These are phyloP conservation scores for Cytospora piceicola DNA, from an alignment of 2,329 filamentous ascomycete genomes.

Conservation along the genomic window DNA sequence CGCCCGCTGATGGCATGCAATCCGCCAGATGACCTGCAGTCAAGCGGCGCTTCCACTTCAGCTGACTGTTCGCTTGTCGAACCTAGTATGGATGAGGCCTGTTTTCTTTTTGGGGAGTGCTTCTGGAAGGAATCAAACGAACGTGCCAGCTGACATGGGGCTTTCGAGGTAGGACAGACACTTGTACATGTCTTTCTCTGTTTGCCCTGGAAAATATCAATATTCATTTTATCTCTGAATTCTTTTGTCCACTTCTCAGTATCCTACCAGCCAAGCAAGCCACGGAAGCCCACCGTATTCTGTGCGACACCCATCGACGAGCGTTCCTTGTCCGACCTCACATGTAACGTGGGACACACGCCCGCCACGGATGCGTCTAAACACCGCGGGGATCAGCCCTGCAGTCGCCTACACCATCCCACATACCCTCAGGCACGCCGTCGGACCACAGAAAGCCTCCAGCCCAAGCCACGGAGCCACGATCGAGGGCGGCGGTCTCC, in stretches of 20 bases:
- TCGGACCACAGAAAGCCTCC: not conserved
- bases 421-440: not conserved
- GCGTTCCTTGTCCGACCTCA: not conserved
- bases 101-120: not conserved
- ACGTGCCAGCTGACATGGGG: constrained; percentile 5
- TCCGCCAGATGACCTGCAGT: constrained; percentile 15
- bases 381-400: not conserved
- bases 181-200: constrained; percentile 1
- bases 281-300: not conserved
- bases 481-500: not conserved
- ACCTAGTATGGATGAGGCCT: not conserved
- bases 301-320: constrained; percentile 1
- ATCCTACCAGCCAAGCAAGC: too few species aligned
- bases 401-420: not conserved
- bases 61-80: constrained; percentile 7
- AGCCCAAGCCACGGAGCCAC: not conserved
- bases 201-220: not conserved
- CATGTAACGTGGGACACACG: constrained; percentile 24
- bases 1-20: constrained; percentile 10
- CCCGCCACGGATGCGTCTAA: not conserved
- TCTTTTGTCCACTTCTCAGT: not conserved
- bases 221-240: constrained; percentile 1
- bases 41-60: constrained; percentile 7
- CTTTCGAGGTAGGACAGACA: constrained; percentile 2
- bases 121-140: constrained; percentile 24